These are phyloP conservation scores for Suillus lakei DNA, from an alignment of 768 basidiomycete species.

Conservation along the genomic window DNA sequence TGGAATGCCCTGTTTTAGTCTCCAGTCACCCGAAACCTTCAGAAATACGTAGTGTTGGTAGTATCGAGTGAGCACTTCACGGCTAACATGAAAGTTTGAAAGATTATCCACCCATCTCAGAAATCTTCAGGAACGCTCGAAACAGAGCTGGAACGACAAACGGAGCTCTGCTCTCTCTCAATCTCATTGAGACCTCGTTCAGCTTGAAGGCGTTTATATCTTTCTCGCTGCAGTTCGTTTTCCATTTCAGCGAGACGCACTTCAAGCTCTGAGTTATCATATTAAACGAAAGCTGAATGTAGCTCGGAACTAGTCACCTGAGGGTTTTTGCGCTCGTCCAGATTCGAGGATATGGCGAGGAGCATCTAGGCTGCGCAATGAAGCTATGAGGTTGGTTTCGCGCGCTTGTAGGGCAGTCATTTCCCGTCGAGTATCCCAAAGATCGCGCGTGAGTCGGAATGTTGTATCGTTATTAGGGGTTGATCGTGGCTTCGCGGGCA, in stretches of 20 bases:
- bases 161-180: slow-evolving; percentile 49
- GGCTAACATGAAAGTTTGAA: not conserved
- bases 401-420: slow-evolving; percentile 22
- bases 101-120: slow-evolving; percentile 35
- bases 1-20: not conserved
- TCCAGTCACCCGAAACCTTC: not conserved
- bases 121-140: slow-evolving; percentile 54
- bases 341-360: not conserved
- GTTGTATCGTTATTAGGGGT: not conserved
- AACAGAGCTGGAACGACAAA: slow-evolving; percentile 61
- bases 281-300: not conserved
- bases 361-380: not conserved
- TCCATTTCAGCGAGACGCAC: not conserved
- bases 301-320: not conserved
- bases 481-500: not conserved
- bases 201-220: slow-evolving; percentile 29
- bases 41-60: not conserved
- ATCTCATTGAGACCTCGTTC: slow-evolving; percentile 37
- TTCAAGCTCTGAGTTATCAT: slow-evolving; percentile 23
- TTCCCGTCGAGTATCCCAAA: slow-evolving; percentile 33
- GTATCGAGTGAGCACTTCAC: not conserved
- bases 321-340: not conserved
- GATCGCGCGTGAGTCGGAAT: not conserved
- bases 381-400: slow-evolving; percentile 1
- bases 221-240: slow-evolving; percentile 42